Base-by-base conservation (phyloP, 441 rosid species). In the Melastoma candidum region DNA sequence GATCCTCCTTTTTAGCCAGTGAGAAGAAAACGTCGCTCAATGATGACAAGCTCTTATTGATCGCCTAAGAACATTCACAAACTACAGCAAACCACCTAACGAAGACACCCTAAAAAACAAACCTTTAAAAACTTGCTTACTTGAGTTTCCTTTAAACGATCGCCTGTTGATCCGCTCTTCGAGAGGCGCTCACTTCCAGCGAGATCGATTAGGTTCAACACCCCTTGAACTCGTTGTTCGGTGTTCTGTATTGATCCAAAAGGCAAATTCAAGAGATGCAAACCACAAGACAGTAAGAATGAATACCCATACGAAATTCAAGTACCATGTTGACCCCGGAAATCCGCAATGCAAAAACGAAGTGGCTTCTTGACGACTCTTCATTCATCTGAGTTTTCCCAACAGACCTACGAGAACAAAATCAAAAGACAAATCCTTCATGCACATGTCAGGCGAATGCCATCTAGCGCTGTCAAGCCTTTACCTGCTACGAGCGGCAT, bases 111-210 rank as follows among this genome's bases (percentile, higher is more conserved):
- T 54, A 17, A 39, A 11, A 10, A 12, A 8, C 2, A 59, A 46
- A 59, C 26, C 4, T 36, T 7, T 17, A 17, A 17, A 24, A 2
- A 13, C 11, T 11, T 14, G 29, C 12, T 14, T 59, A 65, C 69
- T 45, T 65, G 69, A 58, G 69, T 65, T 54, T 65, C 69, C 49
- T 54, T 65, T 56, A 65, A 48, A 26, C 69, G 64, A 26, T 65
- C 69, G 43, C 69, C 69, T 0, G 69, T 65, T 44, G 69, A 65
- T 11, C 69, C 64, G 11, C 69, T 65, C 53, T 65, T 65, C 1
- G 64, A 59, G 9, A 65, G 60, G 7, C 69, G 69, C 60, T 65
- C 69, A 32, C 68, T 65, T 46, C 69, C 69, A 0, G 69, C 69
- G 11, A 65, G 56, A 54, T 65, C 69, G 27, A 65, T 65, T 41